phyloP scores from a whole-genome alignment of 1,284 basidiomycete genomes.

The Vanrija sp. region DNA sequence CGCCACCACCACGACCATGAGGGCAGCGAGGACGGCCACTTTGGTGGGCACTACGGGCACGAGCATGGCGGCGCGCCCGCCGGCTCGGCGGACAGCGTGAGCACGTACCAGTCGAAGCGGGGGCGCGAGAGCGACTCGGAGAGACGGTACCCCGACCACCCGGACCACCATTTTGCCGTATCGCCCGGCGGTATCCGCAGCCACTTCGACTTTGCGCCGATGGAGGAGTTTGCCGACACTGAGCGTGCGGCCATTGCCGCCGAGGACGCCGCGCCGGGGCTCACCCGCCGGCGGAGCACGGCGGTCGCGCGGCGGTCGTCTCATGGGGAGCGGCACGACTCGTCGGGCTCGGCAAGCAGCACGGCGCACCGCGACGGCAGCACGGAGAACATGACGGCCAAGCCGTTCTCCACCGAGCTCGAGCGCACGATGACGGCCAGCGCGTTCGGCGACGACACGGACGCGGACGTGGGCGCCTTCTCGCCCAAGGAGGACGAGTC shows the following conservation, averaged over 20 bases:
- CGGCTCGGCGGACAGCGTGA: conserved; percentile 2
- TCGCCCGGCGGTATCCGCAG: conserved; percentile 14
- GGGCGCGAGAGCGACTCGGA: not conserved
- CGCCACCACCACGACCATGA: conserved; percentile 18
- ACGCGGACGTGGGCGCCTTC: conserved; percentile 19
- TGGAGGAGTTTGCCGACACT: conserved; percentile 73
- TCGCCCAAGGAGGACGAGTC: conserved; percentile 25
- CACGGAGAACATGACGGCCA: not conserved
- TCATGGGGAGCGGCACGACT: not conserved
- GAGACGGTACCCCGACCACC: not conserved
- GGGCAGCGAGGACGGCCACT: conserved; percentile 8
- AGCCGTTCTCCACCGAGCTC: conserved; percentile 3
- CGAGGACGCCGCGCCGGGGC: conserved; percentile 44
- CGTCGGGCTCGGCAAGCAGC: conserved; percentile 8
- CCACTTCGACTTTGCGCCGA: conserved; percentile 68
- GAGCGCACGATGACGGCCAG: conserved; percentile 24
- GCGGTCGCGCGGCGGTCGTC: not conserved
- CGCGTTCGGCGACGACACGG: conserved; percentile 29
- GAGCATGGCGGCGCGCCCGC: conserved; percentile 11
- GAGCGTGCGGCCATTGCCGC: conserved; percentile 59
- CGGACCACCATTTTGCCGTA: not conserved
- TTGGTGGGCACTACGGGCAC: conserved; percentile 5
- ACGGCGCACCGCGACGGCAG: conserved; percentile 6
- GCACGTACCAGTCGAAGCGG: conserved; percentile 7
- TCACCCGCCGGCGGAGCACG: conserved; percentile 1